Conservation (phyloP, 257 asterid species). For the Solanum pinnatisectum region DNA sequence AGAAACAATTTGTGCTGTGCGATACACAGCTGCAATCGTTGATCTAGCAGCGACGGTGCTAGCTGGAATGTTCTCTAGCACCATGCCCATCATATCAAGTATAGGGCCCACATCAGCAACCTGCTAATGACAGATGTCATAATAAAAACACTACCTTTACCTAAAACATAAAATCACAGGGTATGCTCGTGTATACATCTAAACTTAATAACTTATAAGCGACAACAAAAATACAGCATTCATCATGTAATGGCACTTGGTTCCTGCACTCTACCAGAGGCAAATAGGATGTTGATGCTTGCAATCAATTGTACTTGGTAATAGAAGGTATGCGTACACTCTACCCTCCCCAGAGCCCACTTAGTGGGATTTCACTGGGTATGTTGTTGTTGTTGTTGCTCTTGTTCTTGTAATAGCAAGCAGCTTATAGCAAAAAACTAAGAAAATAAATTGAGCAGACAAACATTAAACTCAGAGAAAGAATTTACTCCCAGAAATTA, state of each 20-base stretch:
- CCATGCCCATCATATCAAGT: slow-evolving; percentile 40
- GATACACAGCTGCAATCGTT: slow-evolving; percentile 29
- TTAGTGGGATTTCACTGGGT: not conserved
- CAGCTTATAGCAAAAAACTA: not conserved
- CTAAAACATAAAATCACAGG: not conserved
- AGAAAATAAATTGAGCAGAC: not conserved
- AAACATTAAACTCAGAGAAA: not conserved
- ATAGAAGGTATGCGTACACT: not conserved
- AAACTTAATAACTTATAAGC: not conserved
- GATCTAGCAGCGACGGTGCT: slow-evolving; percentile 23
- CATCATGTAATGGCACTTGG: not conserved
- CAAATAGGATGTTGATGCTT: not conserved
- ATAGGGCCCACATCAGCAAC: slow-evolving; percentile 44
- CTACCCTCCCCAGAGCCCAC: not conserved
- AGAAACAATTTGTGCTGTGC: slow-evolving; percentile 31
- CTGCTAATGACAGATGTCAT: slow-evolving; percentile 10
- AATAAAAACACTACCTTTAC: not conserved
- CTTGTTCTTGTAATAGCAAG: not conserved
- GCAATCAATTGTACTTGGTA: not conserved
- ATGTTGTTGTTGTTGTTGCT: too few species aligned
- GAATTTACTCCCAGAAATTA: not conserved
- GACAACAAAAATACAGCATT: not conserved
- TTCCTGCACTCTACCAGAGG: not conserved
- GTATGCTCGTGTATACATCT: not conserved
- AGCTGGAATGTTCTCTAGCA: slow-evolving; percentile 34